phyloP scores from a whole-genome alignment of 495 filamentous ascomycete genomes.

The Penicillium psychrofluorescens region DNA sequence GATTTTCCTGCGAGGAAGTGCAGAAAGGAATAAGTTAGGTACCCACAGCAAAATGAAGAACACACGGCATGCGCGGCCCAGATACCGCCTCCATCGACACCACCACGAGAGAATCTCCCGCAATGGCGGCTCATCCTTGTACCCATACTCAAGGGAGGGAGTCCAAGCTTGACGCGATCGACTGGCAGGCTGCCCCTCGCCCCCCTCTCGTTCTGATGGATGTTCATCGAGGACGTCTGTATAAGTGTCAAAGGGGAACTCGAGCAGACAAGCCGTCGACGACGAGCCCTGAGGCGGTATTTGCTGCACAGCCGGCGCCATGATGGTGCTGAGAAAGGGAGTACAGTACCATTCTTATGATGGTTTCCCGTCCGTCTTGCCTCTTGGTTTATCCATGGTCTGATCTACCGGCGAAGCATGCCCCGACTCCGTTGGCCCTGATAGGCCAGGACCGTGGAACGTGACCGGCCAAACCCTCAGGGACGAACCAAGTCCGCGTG shows the following conservation, averaged over 20 bases:
- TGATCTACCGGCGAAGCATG: too few species aligned
- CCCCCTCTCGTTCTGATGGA: too few species aligned
- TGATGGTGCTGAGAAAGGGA: not conserved
- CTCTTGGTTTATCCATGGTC: too few species aligned
- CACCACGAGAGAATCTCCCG: not conserved
- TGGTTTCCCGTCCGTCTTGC: too few species aligned
- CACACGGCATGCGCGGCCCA: constrained; percentile 13
- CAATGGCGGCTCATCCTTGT: constrained; percentile 14
- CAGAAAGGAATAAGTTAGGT: not conserved
- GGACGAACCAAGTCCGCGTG: too few species aligned
- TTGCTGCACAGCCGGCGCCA: not conserved
- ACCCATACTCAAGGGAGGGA: constrained; percentile 3
- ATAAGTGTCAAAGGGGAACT: constrained; percentile 13
- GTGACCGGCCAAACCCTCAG: too few species aligned
- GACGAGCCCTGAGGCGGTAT: not conserved
- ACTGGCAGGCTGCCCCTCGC: not conserved
- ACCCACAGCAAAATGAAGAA: constrained; percentile 38
- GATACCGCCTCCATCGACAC: not conserved
- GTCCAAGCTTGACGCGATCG: constrained; percentile 11
- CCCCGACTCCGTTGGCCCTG: too few species aligned
- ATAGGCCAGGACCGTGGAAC: too few species aligned
- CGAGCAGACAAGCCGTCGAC: constrained; percentile 1
- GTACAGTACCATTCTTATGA: too few species aligned
- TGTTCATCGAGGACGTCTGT: constrained; percentile 7
- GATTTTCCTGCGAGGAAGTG: not conserved